Evolutionary conservation across 257 asterid species (phyloP).

Genomic region (Leptodermis oblonga): DNA sequence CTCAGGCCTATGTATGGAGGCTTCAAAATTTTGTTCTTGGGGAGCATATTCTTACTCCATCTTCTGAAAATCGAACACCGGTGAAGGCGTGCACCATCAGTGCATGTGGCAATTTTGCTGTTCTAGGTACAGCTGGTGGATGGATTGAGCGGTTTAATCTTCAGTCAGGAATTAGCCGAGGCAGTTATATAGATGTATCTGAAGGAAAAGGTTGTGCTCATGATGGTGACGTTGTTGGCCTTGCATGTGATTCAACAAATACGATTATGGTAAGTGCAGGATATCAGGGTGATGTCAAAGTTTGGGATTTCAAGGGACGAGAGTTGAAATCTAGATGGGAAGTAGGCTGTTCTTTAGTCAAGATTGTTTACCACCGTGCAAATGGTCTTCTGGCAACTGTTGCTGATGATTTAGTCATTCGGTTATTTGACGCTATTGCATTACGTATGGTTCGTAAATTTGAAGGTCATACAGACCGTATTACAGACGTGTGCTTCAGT

Average conservation of each 20-base stretch:
- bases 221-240: slow-evolving; percentile 70
- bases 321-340: slow-evolving; percentile 61
- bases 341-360: slow-evolving; percentile 58
- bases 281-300: slow-evolving; percentile 75
- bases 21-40: slow-evolving; percentile 96
- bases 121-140: slow-evolving; percentile 79
- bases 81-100: slow-evolving; percentile 83
- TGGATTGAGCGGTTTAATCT: slow-evolving; percentile 93
- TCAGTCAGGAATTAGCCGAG: slow-evolving; percentile 88
- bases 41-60: slow-evolving; percentile 74
- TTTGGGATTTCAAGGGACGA: slow-evolving; percentile 77
- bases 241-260: slow-evolving; percentile 87
- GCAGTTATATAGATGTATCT: slow-evolving; percentile 59
- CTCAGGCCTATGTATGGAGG: slow-evolving; percentile 85
- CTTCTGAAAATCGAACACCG: slow-evolving; percentile 59
- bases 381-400: slow-evolving; percentile 85
- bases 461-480: slow-evolving; percentile 84
- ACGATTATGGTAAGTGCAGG: slow-evolving; percentile 75
- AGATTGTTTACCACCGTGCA: slow-evolving; percentile 67
- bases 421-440: slow-evolving; percentile 77
- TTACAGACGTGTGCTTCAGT: slow-evolving; percentile 81
- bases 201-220: slow-evolving; percentile 56
- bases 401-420: slow-evolving; percentile 80
- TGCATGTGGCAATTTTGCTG: slow-evolving; percentile 94
- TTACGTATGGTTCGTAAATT: slow-evolving; percentile 78